Percentiles rank a stretch among this genome's conserved stretches.
These are phyloP conservation scores for Neoarthrinium moseri DNA, from an alignment of 2,329 filamentous ascomycete species.

Conservation along the genomic window DNA sequence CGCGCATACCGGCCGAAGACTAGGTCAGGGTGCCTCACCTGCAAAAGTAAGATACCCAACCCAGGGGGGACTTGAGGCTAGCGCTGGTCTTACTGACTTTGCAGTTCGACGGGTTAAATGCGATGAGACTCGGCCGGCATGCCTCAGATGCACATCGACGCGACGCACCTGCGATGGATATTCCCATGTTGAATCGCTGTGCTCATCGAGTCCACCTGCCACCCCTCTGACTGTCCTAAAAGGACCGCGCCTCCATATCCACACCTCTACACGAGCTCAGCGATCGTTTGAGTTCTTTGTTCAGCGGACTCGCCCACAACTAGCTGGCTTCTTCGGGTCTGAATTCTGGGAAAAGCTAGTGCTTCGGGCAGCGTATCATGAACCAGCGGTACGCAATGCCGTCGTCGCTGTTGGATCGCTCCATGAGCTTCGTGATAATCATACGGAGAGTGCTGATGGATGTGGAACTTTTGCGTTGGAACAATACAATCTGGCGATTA, in stretches of 20 bases:
- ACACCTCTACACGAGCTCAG: not conserved
- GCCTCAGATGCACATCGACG: slow-evolving; percentile 9
- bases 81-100: not conserved
- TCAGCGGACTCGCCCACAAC: slow-evolving; percentile 5
- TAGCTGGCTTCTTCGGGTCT: slow-evolving; percentile 9
- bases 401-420: slow-evolving; percentile 7
- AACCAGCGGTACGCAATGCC: slow-evolving; percentile 7
- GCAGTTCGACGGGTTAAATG: slow-evolving; percentile 11
- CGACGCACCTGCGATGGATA: slow-evolving; percentile 7
- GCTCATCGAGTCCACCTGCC: not conserved
- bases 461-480: slow-evolving; percentile 6
- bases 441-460: not conserved
- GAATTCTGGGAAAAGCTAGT: slow-evolving; percentile 10
- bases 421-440: slow-evolving; percentile 1
- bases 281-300: slow-evolving; percentile 9
- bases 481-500: slow-evolving; percentile 10
- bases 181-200: not conserved
- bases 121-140: slow-evolving; percentile 9
- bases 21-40: slow-evolving; percentile 9
- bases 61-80: too few relatives aligned
- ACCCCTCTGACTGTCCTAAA: not conserved
- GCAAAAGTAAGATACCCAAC: slow-evolving; percentile 11
- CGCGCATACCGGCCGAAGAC: slow-evolving; percentile 10
- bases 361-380: slow-evolving; percentile 7
- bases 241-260: not conserved